Base-by-base conservation (phyloP, 371 early-diverging fungal genomes). In the Lichtheimia corymbifera region DNA sequence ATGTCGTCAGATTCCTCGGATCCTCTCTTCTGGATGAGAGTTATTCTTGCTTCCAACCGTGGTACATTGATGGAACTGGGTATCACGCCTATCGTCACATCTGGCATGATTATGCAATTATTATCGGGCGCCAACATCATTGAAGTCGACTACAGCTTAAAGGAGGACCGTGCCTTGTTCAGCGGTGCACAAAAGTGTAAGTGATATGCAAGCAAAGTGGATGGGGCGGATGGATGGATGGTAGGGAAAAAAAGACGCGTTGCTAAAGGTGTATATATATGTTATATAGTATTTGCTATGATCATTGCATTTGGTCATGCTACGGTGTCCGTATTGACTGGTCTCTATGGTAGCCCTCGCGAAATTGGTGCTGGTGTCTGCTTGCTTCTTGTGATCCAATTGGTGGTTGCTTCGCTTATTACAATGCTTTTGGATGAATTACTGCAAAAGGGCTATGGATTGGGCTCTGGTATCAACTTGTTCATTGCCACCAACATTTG, bases 41-140 rank as follows among this genome's bases (percentile, higher is more conserved):
- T 95, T 54, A 98, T 99, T 77, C 88, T 99, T 68, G 99, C 99
- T 47, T 95, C 97, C 47, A 99, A 98, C 86, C 89, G 99, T 71
- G 99, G 99, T 70, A 99, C 99, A 20, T 86, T 99, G 27, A 99
- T 98, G 99, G 99, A 99, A 85, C 84, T 99, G 67, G 99, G 99
- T 79, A 97, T 99, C 64, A 93, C 97, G 24, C 99, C 99, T 27
- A 97, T 99, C 71, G 91, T 99, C 55, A 98, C 99, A 22, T 97
- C 99, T 17, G 97, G 99, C 45, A 98, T 99, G 97, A 95, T 99
- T 64, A 96, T 99, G 95, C 99, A 99, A 82, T 76, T 99, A 55
- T 80, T 99, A 55, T 95, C 98, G 11, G 96, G 95, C 62, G 93
- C 97, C 62, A 94, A 95, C 71, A 79, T 99, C 64, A 93, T 99